Percentiles rank a stretch among this genome's conserved stretches.
Conservation (phyloP, 768 basidiomycete genomes). For the Phaffia tasmanica region DNA sequence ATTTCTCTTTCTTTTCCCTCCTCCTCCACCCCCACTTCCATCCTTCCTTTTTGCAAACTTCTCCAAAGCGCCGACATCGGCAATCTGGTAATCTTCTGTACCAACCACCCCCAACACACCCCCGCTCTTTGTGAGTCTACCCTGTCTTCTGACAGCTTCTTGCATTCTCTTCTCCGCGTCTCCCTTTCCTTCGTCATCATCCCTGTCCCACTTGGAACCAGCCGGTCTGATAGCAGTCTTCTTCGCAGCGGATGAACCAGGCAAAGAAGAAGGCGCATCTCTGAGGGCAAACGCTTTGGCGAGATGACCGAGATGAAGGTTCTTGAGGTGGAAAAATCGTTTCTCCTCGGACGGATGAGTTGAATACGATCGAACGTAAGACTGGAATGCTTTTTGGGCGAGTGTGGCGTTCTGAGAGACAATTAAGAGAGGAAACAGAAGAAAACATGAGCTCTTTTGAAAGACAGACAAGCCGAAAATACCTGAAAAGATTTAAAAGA, state of each 20-base stretch:
- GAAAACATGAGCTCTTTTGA: conserved; percentile 9
- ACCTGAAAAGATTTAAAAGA: conserved; percentile 10
- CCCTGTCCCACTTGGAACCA: conserved; percentile 29
- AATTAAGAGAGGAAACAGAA: background rate
- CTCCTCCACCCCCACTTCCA: background rate
- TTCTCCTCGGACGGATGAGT: conserved; percentile 94
- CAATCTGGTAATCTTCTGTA: conserved; percentile 37
- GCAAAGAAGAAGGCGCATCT: conserved; percentile 55
- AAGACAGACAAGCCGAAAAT: conserved; percentile 1
- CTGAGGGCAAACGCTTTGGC: conserved; percentile 38
- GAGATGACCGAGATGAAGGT: conserved; percentile 82
- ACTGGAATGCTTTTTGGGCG: conserved; percentile 76
- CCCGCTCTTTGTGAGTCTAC: conserved; percentile 64
- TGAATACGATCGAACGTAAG: conserved; percentile 90
- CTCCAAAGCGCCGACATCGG: conserved; percentile 4
- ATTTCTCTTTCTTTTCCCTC: conserved; percentile 10
- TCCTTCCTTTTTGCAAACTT: conserved; percentile 11
- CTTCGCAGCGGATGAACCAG: conserved; percentile 35
- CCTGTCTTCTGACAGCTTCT: conserved; percentile 68
- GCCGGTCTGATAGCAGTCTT: conserved; percentile 22
- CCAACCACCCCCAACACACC: conserved; percentile 43
- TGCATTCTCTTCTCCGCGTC: conserved; percentile 77
- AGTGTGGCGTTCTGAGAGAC: conserved; percentile 55
- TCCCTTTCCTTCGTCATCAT: conserved; percentile 41
- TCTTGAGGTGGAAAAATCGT: conserved; percentile 87